Conservation (phyloP, 2,329 filamentous ascomycete genomes). For the Exophiala sp. region DNA sequence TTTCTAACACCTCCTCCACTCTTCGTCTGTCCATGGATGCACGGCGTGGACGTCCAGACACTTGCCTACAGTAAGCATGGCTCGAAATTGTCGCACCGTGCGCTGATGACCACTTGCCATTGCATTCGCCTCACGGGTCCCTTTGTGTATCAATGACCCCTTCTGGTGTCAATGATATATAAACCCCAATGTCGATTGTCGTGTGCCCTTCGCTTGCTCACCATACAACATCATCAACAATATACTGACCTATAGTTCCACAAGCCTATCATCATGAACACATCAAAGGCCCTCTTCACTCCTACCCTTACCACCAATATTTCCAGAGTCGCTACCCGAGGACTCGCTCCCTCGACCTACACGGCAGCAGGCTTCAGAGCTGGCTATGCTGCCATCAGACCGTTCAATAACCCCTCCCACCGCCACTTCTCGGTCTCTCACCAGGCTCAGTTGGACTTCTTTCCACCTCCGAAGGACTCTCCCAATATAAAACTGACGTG, state of each 20-base stretch:
- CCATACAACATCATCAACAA: background rate
- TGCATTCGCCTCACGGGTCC: background rate
- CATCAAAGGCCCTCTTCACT: conserved; percentile 19
- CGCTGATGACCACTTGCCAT: background rate
- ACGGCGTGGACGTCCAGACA: background rate
- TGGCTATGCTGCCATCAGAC: conserved; percentile 21
- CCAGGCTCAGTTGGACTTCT: conserved; percentile 39
- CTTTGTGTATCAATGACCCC: background rate
- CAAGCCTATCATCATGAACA: conserved; percentile 18
- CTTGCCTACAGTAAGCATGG: background rate
- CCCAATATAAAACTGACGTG: conserved; percentile 34
- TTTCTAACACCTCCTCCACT: background rate
- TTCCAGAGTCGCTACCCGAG: conserved; percentile 23
- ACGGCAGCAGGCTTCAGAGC: conserved; percentile 29
- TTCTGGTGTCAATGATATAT: background rate
- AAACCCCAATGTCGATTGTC: background rate
- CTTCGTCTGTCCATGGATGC: background rate
- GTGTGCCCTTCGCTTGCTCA: background rate
- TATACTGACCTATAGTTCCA: background rate
- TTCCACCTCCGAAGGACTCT: conserved; percentile 57
- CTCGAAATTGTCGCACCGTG: background rate
- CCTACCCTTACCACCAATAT: conserved; percentile 21
- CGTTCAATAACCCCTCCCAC: conserved; percentile 16
- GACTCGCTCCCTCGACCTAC: conserved; percentile 12
- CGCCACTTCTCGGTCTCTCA: conserved; percentile 38